Evolutionary conservation across 1,284 basidiomycete genomes (phyloP).

Genomic region (Entoloma clypeatum): DNA sequence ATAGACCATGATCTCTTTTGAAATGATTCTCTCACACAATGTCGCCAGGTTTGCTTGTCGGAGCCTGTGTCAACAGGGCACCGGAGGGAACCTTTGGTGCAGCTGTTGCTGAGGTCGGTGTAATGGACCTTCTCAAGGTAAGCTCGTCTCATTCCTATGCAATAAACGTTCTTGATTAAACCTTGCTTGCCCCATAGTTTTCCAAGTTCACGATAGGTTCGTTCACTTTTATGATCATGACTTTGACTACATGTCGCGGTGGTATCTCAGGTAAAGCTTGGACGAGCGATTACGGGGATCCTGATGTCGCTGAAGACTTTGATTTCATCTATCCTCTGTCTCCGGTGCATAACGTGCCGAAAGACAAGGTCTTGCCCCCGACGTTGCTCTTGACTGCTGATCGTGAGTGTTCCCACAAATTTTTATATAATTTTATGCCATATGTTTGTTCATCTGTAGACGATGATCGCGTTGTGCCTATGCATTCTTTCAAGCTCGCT

Average conservation of each 20-base stretch:
- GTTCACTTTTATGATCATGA: slow-evolving; percentile 13
- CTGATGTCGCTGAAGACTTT: slow-evolving; percentile 70
- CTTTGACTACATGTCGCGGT: slow-evolving; percentile 1
- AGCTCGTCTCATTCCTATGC: slow-evolving; percentile 11
- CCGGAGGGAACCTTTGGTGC: slow-evolving; percentile 76
- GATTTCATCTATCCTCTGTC: slow-evolving; percentile 80
- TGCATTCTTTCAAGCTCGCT: slow-evolving; percentile 79
- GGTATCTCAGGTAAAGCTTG: slow-evolving; percentile 59
- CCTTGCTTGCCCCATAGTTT: slow-evolving; percentile 42
- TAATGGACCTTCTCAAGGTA: slow-evolving; percentile 79
- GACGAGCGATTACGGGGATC: slow-evolving; percentile 81
- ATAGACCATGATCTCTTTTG: slow-evolving; percentile 2
- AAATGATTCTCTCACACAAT: slow-evolving; percentile 3
- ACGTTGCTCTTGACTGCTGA: slow-evolving; percentile 73
- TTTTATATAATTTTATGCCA: background rate
- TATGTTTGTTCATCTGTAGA: slow-evolving; percentile 39
- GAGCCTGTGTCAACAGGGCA: slow-evolving; percentile 77
- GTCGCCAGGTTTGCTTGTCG: slow-evolving; percentile 63
- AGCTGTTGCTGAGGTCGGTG: slow-evolving; percentile 78
- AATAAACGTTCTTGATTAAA: slow-evolving; percentile 4
- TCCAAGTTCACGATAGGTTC: slow-evolving; percentile 73
- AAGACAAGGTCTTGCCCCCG: slow-evolving; percentile 60
- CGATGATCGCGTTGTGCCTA: slow-evolving; percentile 78
- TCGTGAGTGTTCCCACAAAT: slow-evolving; percentile 44
- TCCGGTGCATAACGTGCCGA: slow-evolving; percentile 71